These are phyloP conservation scores for Hypsizygus ulmarius DNA, from an alignment of 1,284 basidiomycete genomes.

Conservation along the genomic window DNA sequence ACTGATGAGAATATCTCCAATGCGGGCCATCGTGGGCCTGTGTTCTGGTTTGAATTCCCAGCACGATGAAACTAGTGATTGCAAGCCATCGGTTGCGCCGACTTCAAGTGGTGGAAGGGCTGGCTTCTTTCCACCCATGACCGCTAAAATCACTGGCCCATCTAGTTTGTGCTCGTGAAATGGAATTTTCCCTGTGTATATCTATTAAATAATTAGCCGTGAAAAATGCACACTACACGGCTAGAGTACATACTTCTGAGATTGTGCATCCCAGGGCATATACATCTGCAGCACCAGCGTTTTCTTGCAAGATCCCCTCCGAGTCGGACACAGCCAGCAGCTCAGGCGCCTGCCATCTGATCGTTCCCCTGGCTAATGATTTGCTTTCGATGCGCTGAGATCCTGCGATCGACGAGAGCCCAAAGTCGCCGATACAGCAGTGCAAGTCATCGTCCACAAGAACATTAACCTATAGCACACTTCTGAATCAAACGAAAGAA, in stretches of 20 bases:
- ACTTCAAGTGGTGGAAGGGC: not conserved
- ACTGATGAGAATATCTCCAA: not conserved
- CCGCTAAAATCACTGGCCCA: not conserved
- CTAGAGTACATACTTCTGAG: conserved; percentile 17
- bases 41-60: not conserved
- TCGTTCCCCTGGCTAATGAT: conserved; percentile 18
- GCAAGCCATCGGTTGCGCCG: not conserved
- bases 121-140: not conserved
- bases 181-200: conserved; percentile 9
- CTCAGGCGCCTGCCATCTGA: conserved; percentile 22
- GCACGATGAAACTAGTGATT: conserved; percentile 1
- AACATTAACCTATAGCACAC: conserved; percentile 19
- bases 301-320: not conserved
- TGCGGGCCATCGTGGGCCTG: conserved; percentile 2
- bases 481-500: not conserved
- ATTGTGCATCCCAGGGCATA: conserved; percentile 25
- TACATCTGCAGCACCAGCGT: conserved; percentile 19
- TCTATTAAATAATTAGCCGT: not conserved
- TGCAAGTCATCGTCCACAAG: conserved; percentile 20
- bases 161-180: not conserved
- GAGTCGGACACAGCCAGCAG: conserved; percentile 8
- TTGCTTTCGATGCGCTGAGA: conserved; percentile 19
- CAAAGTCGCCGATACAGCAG: conserved; percentile 26
- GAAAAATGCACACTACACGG: not conserved
- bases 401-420: conserved; percentile 22